Base-by-base conservation (phyloP, 768 basidiomycete genomes). In the Collybiopsis confluens region DNA sequence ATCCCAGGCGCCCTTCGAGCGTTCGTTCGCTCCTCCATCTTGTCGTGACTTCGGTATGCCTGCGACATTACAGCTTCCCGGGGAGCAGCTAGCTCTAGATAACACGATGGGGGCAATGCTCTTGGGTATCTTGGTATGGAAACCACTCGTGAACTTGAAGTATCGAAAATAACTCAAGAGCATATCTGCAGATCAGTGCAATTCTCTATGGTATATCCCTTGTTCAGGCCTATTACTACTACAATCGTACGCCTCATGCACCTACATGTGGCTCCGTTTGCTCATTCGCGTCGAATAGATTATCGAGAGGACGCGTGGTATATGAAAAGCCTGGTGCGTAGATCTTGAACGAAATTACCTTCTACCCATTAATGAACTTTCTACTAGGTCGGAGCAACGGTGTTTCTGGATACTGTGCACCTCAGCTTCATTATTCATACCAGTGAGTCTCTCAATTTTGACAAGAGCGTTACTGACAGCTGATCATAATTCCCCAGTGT, bases 31-130 rank as follows among this genome's bases (percentile, higher is more conserved):
- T 51, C 13, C 26, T 24, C 36, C 41, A 33, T 23, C 13, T 21
- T 18, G 8, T 45, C 35, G 7, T 27, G 43, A 26, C 24, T 37
- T 28, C 21, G 26, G 18, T 8, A 53, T 56, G 16, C 55, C 55
- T 35, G 35, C 48, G 37, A 40, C 42, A 11, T n/a, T 51, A 3
- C 49, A 58, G 41, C 30, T 11, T 20, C 44, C 46, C 4, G 20
- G 53, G 7, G 23, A 23, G 4, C 51, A 43, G 20, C n/a, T 30
- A 23, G 24, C 26, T 33, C 23, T 52, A 26, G 40, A 52, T 28
- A 41, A 27, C 41, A 77, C 74, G 41, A 73, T 77, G 67, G 76
- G 76, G 9, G 70, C 72, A 1, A 73, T 75, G 68, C 63, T 75
- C 49, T 62, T 77, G 33, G 76, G 76, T 2, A 71, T 73, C 20